Evolutionary conservation across 495 filamentous ascomycete genomes (phyloP), one percentile per base, ranked within the genome.

Genomic region (Lophiostoma macrostomum): DNA sequence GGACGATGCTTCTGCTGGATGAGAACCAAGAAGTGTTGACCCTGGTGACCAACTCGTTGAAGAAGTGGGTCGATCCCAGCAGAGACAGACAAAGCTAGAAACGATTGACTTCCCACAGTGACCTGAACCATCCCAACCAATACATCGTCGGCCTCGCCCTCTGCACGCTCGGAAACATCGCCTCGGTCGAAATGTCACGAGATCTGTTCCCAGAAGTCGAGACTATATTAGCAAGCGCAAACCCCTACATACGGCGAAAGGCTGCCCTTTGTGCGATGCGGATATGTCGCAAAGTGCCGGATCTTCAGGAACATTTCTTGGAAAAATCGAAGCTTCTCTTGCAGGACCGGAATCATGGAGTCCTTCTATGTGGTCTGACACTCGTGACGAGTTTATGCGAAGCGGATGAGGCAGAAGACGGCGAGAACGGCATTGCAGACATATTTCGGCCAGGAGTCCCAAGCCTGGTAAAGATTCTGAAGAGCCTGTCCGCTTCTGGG

Each of bases 191-290:
- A 68, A 98, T 98, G 93, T 93, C 91, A n/a, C 80, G 93, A 72
- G 93, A 98, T 71, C 76, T 98, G 18, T 98, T 97, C 71, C 76
- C 87, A 58, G 90, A 98, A 76, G 86, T 98, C 60, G 94, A 97
- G 72, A 84, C 74, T 32, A 81, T 97, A 16, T 73, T 96, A 48
- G 88, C 90, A 11, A 95, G 88, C 24, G 85, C 89, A 29, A 98
- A 98, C 68, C 91, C 93, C 10, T 98, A 98, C 61, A 95, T 97
- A 64, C 83, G 91, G 41, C 82, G 93, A 41, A 98, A 98, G 77
- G 93, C 94, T 28, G 94, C 93, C 5, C 79, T 98, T n/a, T 98
- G 93, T 69, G 93, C 93, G n/a, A 98, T 98, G 94, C 80, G 94
- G 31, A 95, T 98, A 73, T 96, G 90, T 72, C 83, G 90, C 58